phyloP scores from a whole-genome alignment of 805 yeast species.

The Saccharomycopsis amapae region DNA sequence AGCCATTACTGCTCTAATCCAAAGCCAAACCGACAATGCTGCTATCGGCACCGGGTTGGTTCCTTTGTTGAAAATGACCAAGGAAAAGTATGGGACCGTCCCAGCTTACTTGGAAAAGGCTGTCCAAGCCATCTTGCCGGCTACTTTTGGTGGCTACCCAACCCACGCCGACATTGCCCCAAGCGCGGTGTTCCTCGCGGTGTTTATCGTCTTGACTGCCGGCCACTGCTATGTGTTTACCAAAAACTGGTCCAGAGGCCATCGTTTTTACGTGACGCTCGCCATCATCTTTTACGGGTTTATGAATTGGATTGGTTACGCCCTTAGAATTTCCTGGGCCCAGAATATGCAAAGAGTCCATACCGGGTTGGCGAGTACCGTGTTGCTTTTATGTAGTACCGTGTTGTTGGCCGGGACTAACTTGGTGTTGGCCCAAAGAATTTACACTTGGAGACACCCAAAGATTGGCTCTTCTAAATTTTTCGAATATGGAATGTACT shows the following conservation, averaged over 20 bases:
- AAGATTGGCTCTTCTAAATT: slow-evolving; percentile 48
- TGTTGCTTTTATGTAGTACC: slow-evolving; percentile 50
- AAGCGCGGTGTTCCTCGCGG: slow-evolving; percentile 46
- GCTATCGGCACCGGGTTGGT: slow-evolving; percentile 45
- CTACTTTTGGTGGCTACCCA: slow-evolving; percentile 63
- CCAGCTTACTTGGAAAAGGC: slow-evolving; percentile 34
- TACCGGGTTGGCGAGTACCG: slow-evolving; percentile 50
- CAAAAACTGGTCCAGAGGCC: slow-evolving; percentile 47
- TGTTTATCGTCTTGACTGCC: slow-evolving; percentile 42
- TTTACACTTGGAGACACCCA: slow-evolving; percentile 75
- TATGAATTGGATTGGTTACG: slow-evolving; percentile 51
- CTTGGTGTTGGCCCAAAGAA: slow-evolving; percentile 61
- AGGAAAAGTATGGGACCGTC: slow-evolving; percentile 30
- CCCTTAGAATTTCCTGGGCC: slow-evolving; percentile 53
- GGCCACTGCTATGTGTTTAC: slow-evolving; percentile 42
- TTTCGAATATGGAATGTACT: slow-evolving; percentile 46
- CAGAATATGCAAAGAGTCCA: slow-evolving; percentile 38
- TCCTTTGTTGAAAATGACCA: slow-evolving; percentile 29
- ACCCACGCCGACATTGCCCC: slow-evolving; percentile 48
- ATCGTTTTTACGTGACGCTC: slow-evolving; percentile 49
- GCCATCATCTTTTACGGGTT: slow-evolving; percentile 48
- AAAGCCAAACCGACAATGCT: slow-evolving; percentile 33
- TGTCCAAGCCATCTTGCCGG: slow-evolving; percentile 31
- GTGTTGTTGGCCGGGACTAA: slow-evolving; percentile 53
- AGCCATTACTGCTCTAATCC: slow-evolving; percentile 5